Evolutionary conservation across 108 stramenopile genomes (phyloP).

Genomic region (Fragilaria radians): DNA sequence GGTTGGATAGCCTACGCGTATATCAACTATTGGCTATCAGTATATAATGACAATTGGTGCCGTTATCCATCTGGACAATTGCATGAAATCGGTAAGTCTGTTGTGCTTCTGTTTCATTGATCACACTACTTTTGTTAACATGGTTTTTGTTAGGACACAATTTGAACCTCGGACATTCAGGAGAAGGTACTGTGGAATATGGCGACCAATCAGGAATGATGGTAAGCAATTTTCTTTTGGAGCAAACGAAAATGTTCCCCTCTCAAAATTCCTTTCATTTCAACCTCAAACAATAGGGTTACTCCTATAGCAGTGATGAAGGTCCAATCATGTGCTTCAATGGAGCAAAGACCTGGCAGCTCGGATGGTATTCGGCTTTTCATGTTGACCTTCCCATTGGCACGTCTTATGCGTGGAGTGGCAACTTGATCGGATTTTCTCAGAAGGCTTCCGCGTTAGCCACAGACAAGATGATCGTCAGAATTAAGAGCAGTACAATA

Average conservation of each 20-base stretch:
- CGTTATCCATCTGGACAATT: slow-evolving; percentile 34
- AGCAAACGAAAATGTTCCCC: no score
- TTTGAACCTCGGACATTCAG: slow-evolving; percentile 41
- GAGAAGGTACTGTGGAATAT: slow-evolving; percentile 28
- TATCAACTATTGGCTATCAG: slow-evolving; percentile 34
- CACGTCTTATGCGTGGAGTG: neutral
- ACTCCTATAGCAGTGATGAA: neutral
- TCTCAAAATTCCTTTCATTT: no score
- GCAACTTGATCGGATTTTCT: neutral
- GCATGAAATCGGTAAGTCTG: slow-evolving; percentile 47
- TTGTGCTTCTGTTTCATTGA: neutral
- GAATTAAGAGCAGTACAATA: neutral
- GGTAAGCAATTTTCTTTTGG: neutral
- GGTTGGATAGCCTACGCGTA: slow-evolving; percentile 42
- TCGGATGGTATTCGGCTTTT: slow-evolving; percentile 2
- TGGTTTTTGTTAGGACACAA: slow-evolving; percentile 25
- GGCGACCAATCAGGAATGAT: slow-evolving; percentile 48
- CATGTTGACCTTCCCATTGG: neutral
- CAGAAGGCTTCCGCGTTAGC: neutral
- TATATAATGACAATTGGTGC: slow-evolving; percentile 59
- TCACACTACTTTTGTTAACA: neutral
- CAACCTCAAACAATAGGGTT: no score
- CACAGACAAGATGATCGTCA: neutral
- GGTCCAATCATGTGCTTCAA: slow-evolving; percentile 5
- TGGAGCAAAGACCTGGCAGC: slow-evolving; percentile 6